Percentiles rank a stretch among this genome's conserved stretches.
These are phyloP conservation scores for Botryotinia convoluta DNA, from an alignment of 2,329 filamentous ascomycete genomes.

Conservation along the genomic window DNA sequence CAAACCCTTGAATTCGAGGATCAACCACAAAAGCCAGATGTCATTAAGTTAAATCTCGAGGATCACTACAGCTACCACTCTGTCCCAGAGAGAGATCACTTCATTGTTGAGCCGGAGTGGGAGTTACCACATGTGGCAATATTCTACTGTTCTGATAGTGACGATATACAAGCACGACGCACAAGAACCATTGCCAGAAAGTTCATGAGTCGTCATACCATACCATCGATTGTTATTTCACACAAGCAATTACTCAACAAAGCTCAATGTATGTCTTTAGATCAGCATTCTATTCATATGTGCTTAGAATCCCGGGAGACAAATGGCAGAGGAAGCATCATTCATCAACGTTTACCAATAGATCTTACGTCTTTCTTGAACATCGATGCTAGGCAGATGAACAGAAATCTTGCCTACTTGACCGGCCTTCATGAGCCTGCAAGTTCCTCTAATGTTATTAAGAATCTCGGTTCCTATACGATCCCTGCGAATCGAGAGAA, in stretches of 20 bases:
- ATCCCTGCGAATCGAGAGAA: constrained; percentile 29
- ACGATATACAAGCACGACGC: constrained; percentile 40
- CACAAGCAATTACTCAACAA: constrained; percentile 44
- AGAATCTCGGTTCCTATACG: constrained; percentile 21
- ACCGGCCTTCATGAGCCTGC: constrained; percentile 40
- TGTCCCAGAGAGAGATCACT: constrained; percentile 38
- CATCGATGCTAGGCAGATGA: constrained; percentile 53
- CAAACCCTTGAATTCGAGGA: constrained; percentile 37
- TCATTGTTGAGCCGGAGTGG: constrained; percentile 46
- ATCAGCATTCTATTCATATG: constrained; percentile 47
- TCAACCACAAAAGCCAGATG: constrained; percentile 41
- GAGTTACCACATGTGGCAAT: constrained; percentile 50
- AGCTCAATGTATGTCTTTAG: constrained; percentile 39
- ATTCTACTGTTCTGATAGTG: constrained; percentile 48
- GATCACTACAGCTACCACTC: constrained; percentile 41
- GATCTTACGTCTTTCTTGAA: constrained; percentile 50
- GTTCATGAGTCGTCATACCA: constrained; percentile 47
- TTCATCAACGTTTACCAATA: constrained; percentile 47
- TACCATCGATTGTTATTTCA: constrained; percentile 50
- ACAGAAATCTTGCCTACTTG: constrained; percentile 51
- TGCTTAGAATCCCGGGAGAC: constrained; percentile 46
- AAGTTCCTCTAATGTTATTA: constrained; percentile 11
- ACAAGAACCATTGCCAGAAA: constrained; percentile 46
- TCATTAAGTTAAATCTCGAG: constrained; percentile 41
- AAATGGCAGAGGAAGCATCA: constrained; percentile 38